These are phyloP conservation scores for Amanita thiersii DNA, from an alignment of 768 basidiomycete genomes.

Conservation along the genomic window DNA sequence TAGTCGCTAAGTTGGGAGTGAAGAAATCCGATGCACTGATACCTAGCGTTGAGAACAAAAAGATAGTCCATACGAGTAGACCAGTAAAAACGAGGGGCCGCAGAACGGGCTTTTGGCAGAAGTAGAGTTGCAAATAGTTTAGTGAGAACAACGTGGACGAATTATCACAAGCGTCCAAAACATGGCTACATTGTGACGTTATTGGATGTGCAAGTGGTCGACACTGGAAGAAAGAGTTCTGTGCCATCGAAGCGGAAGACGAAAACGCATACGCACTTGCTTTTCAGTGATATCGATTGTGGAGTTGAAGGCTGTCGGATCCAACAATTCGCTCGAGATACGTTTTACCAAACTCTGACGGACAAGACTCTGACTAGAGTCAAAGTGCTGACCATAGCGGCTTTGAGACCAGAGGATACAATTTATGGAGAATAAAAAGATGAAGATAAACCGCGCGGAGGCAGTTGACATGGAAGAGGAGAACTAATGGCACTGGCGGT, in stretches of 20 bases:
- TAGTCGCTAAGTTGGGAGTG: slow-evolving; percentile 90
- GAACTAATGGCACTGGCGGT: slow-evolving; percentile 10
- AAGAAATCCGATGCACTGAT: slow-evolving; percentile 97
- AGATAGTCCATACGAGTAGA: slow-evolving; percentile 72
- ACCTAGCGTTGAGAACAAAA: slow-evolving; percentile 93
- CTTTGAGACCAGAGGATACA: slow-evolving; percentile 60
- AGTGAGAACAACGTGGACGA: slow-evolving; percentile 63
- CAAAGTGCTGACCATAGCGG: slow-evolving; percentile 33
- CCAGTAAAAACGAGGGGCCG: slow-evolving; percentile 56
- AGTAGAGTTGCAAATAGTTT: slow-evolving; percentile 63
- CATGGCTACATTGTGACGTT: slow-evolving; percentile 58
- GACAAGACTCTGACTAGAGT: slow-evolving; percentile 16
- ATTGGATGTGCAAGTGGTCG: slow-evolving; percentile 48
- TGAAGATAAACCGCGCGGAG: slow-evolving; percentile 41
- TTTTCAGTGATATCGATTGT: slow-evolving; percentile 13
- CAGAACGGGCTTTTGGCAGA: slow-evolving; percentile 47
- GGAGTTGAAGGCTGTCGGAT: slow-evolving; percentile 16
- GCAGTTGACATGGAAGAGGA: slow-evolving; percentile 36
- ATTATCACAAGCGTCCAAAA: slow-evolving; percentile 44
- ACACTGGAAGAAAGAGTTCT: slow-evolving; percentile 37
- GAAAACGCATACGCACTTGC: slow-evolving; percentile 16
- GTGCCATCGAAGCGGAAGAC: slow-evolving; percentile 3
- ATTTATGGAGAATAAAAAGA: slow-evolving; percentile 44
- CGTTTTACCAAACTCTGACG: slow-evolving; percentile 32
- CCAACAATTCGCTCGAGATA: slow-evolving; percentile 27